These are phyloP conservation scores for Tylopilus vinaceipallidus DNA, from an alignment of 768 basidiomycete genomes.

Conservation along the genomic window DNA sequence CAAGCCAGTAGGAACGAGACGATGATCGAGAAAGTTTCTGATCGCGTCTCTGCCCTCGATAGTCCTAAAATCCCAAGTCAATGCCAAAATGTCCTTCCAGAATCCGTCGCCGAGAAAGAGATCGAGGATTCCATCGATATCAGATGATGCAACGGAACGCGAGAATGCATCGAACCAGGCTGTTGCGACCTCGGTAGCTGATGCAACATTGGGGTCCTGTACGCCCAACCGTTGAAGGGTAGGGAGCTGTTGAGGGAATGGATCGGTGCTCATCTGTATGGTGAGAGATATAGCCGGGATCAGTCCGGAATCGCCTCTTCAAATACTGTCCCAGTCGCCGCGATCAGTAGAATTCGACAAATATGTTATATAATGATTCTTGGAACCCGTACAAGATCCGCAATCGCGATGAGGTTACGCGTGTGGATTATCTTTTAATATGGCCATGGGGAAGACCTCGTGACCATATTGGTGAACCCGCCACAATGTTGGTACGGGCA, in stretches of 20 bases:
- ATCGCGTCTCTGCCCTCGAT: constrained; percentile 41
- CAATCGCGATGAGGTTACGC: too few species aligned
- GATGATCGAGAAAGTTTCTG: constrained; percentile 38
- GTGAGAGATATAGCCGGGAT: too few species aligned
- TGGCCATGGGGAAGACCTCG: too few species aligned
- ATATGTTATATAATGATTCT: too few species aligned
- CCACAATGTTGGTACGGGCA: too few species aligned
- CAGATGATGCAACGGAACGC: constrained; percentile 15
- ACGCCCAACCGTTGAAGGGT: constrained; percentile 29
- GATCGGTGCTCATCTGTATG: constrained; percentile 18
- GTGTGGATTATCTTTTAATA: too few species aligned
- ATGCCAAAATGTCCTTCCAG: constrained; percentile 52
- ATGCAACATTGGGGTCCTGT: constrained; percentile 16
- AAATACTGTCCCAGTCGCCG: background rate
- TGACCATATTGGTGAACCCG: too few species aligned
- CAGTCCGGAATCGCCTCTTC: background rate
- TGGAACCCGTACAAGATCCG: too few species aligned
- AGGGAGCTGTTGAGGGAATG: constrained; percentile 27
- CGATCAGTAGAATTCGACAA: background rate
- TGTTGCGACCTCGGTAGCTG: constrained; percentile 21
- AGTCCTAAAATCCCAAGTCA: constrained; percentile 58
- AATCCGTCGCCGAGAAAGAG: constrained; percentile 33
- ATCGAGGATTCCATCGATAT: constrained; percentile 19
- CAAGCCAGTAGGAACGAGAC: constrained; percentile 29
- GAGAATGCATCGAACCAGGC: constrained; percentile 28